Evolutionary conservation across 345 rosid genomes (phyloP).

Genomic region (Gossypium sturtianum): DNA sequence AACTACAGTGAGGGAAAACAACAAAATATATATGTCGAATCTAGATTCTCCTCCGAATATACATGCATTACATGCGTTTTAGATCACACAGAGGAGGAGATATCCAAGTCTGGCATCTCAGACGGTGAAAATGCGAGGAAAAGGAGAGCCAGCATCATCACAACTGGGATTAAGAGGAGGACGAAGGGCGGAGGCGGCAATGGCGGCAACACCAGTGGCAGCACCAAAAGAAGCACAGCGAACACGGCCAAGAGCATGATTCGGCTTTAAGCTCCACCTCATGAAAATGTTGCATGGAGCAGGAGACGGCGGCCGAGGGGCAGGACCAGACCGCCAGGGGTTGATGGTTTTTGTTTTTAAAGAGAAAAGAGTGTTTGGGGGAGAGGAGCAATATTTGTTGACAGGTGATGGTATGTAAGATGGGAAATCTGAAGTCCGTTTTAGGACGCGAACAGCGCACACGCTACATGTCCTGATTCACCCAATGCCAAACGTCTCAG

Average conservation of each 20-base stretch:
- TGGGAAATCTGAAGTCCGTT: background rate
- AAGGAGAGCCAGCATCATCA: conserved; percentile 7
- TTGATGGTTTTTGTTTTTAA: background rate
- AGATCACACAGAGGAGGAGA: background rate
- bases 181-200: conserved; percentile 8
- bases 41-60: background rate
- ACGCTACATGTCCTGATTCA: conserved; percentile 8
- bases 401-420: background rate
- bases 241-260: background rate
- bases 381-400: background rate
- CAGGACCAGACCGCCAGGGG: background rate
- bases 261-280: background rate
- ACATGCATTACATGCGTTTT: background rate
- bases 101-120: background rate
- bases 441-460: background rate
- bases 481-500: conserved; percentile 9
- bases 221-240: conserved; percentile 3
- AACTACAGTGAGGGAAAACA: background rate
- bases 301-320: background rate
- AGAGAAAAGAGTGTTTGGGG: no score
- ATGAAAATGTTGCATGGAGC: background rate
- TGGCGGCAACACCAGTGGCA: conserved; percentile 12
- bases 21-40: background rate
- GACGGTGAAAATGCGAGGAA: conserved; percentile 4
- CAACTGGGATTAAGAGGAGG: background rate